A percentile compares a stretch with the other conserved stretches of the same genome.
These are phyloP conservation scores for Chalciporus chontae DNA, from an alignment of 768 basidiomycete species.

Conservation along the genomic window DNA sequence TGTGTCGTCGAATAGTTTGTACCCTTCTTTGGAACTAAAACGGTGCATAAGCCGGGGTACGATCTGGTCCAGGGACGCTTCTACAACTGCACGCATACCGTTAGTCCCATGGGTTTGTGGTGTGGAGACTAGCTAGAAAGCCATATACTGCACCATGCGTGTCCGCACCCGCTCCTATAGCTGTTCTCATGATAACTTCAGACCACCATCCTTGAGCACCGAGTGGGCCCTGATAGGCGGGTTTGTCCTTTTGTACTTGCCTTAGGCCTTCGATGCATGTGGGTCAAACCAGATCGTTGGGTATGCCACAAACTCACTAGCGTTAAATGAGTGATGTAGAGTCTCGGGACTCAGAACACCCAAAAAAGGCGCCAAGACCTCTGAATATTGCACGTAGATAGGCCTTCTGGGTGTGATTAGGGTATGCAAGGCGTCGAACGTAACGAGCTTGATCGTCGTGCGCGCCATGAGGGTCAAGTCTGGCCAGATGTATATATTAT, in stretches of 20 bases:
- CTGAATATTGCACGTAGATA: constrained; percentile 58
- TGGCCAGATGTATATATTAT: neutral
- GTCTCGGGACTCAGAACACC: constrained; percentile 53
- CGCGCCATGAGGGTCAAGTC: neutral
- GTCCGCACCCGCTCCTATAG: constrained; percentile 71
- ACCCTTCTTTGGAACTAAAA: constrained; percentile 72
- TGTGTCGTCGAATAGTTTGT: constrained; percentile 55
- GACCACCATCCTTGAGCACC: constrained; percentile 68
- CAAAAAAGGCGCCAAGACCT: constrained; percentile 63
- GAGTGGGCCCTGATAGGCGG: constrained; percentile 45
- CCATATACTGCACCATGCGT: constrained; percentile 47
- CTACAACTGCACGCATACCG: constrained; percentile 43
- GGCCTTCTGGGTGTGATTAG: constrained; percentile 65
- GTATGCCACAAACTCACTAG: constrained; percentile 35
- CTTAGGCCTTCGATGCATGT: constrained; percentile 37
- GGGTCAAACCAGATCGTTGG: neutral
- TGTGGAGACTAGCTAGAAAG: constrained; percentile 11
- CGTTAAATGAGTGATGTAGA: constrained; percentile 57
- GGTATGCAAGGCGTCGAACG: constrained; percentile 81
- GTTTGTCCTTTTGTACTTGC: constrained; percentile 54
- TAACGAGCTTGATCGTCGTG: constrained; percentile 53
- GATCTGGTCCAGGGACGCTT: constrained; percentile 50
- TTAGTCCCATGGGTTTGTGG: constrained; percentile 20
- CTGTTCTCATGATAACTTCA: constrained; percentile 73
- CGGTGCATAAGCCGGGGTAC: constrained; percentile 57